Evolutionary conservation across 306 rosid species (phyloP).

Genomic region (Acacia melanoxylon): DNA sequence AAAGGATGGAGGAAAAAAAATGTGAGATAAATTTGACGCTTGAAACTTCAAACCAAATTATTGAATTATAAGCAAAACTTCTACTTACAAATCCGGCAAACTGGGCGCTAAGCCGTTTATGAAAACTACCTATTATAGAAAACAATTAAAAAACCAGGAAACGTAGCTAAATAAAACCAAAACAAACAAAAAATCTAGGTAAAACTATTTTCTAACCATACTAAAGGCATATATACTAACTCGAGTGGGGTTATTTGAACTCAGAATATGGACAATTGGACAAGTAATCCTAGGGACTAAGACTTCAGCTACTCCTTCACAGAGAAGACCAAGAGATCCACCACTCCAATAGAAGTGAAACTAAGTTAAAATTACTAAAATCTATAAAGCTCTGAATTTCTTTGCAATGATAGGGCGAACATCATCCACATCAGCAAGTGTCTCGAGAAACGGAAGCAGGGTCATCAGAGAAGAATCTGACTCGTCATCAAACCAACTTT

Average conservation of each 20-base stretch:
- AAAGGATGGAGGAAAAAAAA: not conserved
- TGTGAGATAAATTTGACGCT: not conserved
- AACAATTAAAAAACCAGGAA: not conserved
- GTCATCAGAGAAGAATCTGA: not conserved
- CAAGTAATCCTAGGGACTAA: conserved; percentile 2
- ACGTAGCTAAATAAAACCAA: not conserved
- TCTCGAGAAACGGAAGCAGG: not conserved
- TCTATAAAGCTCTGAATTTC: not conserved
- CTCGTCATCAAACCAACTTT: not conserved
- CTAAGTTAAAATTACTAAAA: not conserved
- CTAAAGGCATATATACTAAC: not conserved
- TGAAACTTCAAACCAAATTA: not conserved
- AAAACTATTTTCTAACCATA: not conserved
- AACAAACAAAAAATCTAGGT: not conserved
- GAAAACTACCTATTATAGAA: not conserved
- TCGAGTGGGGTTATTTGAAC: not conserved
- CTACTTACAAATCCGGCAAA: not conserved
- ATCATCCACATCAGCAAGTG: not conserved
- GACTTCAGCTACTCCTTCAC: not conserved
- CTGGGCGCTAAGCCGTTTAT: not conserved
- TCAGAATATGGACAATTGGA: conserved; percentile 1
- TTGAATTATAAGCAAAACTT: not conserved
- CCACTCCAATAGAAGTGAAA: not conserved
- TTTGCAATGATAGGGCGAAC: conserved; percentile 9
- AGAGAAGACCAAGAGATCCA: not conserved